These are phyloP conservation scores for Achaetomium macrosporum DNA, from an alignment of 2,329 filamentous ascomycete species.

Conservation along the genomic window DNA sequence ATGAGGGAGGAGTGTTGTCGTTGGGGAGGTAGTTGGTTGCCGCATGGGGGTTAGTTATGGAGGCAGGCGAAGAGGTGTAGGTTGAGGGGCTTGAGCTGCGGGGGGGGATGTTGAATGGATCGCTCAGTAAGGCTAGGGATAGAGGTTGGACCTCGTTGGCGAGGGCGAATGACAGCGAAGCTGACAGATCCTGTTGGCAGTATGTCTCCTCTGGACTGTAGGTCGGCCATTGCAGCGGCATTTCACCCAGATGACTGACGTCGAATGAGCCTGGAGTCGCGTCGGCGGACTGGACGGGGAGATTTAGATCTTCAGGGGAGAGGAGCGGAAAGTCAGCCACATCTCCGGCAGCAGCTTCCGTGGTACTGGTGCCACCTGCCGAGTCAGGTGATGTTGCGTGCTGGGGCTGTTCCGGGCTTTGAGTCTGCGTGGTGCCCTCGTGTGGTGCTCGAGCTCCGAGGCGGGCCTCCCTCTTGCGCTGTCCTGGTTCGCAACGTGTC, in stretches of 20 bases:
- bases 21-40: neutral
- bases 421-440: neutral
- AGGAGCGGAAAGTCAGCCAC: too few relatives aligned
- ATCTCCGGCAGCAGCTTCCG: too few relatives aligned
- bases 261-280: too few relatives aligned
- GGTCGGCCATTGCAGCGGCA: neutral
- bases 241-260: neutral
- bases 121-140: neutral
- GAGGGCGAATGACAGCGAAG: neutral
- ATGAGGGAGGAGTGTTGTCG: too few relatives aligned
- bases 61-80: neutral
- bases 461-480: slow-evolving; percentile 25
- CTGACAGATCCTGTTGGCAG: neutral
- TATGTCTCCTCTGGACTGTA: too few relatives aligned
- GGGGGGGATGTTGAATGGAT: neutral
- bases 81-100: neutral
- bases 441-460: neutral
- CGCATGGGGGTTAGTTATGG: neutral
- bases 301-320: too few relatives aligned
- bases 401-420: neutral
- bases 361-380: too few relatives aligned
- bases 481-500: slow-evolving; percentile 16
- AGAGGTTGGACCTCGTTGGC: neutral
- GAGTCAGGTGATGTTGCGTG: too few relatives aligned
- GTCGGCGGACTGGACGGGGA: too few relatives aligned